Evolutionary conservation across 192 early-diverging fungal genomes (phyloP).

Genomic region (Oehlia diaphana): DNA sequence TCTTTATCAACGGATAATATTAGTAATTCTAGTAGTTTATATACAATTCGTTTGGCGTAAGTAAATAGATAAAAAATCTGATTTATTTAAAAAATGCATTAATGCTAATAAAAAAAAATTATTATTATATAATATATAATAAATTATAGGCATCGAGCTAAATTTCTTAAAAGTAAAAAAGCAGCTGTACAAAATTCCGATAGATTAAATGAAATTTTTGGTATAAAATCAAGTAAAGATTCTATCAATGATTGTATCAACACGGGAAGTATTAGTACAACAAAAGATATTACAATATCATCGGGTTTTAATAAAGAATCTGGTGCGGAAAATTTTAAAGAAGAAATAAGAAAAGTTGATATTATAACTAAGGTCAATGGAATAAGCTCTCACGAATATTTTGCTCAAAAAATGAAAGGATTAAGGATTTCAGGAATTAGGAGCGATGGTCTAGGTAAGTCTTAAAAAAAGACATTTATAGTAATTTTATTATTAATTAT

Average conservation of each 20-base stretch:
- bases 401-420: constrained; percentile 11
- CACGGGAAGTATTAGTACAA: neutral
- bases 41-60: constrained; percentile 5
- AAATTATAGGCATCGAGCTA: constrained; percentile 22
- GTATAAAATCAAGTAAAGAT: constrained; percentile 47
- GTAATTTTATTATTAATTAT: too few relatives aligned
- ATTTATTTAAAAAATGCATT: neutral
- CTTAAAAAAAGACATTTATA: neutral
- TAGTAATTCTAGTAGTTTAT: neutral
- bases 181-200: constrained; percentile 45
- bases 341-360: neutral
- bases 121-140: neutral
- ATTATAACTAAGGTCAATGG: neutral
- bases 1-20: neutral
- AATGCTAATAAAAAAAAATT: neutral
- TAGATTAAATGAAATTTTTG: constrained; percentile 55
- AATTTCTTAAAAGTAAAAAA: constrained; percentile 47
- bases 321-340: too few relatives aligned
- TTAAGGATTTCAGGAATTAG: neutral
- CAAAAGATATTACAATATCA: neutral
- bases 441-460: neutral
- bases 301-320: neutral
- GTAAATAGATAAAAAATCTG: neutral
- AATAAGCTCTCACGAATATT: neutral
- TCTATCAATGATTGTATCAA: constrained; percentile 7